Evolutionary conservation across 2,329 filamentous ascomycete species (phyloP), one percentile per base, ranked within the genome.

Genomic region (Emergomyces orientalis): DNA sequence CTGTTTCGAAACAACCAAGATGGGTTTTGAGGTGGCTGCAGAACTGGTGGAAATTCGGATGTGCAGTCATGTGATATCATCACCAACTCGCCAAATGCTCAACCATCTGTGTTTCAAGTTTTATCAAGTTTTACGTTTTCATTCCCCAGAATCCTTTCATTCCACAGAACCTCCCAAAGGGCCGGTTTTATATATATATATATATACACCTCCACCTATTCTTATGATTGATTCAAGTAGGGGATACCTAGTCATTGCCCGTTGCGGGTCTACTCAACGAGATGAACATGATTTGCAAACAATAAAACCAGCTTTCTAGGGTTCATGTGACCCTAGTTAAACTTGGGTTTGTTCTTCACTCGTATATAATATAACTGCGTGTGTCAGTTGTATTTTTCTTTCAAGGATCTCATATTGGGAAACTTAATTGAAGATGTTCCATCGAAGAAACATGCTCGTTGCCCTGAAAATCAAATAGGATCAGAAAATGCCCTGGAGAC

Each of bases 371-470:
- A 5, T 5, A 5, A 43, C 19, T 1, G 39, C 11, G 2, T 13
- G 19, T 43, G 41, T 43, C 37, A 39, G 37, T 14, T 1, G 11
- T 14, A 43, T 17, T 22, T 19, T 19, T 22, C 8, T n/a, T 22
- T n/a, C 43, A 22, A n/a, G 43, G 43, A 45, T n/a, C 43, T 17
- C 22, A 45, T 45, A 22, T n/a, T 22, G 19, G n/a, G 41, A n/a
- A 19, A 3, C 1, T 45, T 45, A 45, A 9, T 22, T 19, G 19
- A 64, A 65, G 52, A 59, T 51, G n/a, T n/a, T n/a, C n/a, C n/a
- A n/a, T n/a, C n/a, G n/a, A n/a, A n/a, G n/a, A n/a, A n/a, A n/a
- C n/a, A n/a, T n/a, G n/a, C n/a, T n/a, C n/a, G n/a, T n/a, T n/a
- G n/a, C n/a, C n/a, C n/a, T n/a, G n/a, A n/a, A n/a, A n/a, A n/a